Base-by-base conservation (phyloP, 2,329 filamentous ascomycete genomes). In the Penicillium sp. region DNA sequence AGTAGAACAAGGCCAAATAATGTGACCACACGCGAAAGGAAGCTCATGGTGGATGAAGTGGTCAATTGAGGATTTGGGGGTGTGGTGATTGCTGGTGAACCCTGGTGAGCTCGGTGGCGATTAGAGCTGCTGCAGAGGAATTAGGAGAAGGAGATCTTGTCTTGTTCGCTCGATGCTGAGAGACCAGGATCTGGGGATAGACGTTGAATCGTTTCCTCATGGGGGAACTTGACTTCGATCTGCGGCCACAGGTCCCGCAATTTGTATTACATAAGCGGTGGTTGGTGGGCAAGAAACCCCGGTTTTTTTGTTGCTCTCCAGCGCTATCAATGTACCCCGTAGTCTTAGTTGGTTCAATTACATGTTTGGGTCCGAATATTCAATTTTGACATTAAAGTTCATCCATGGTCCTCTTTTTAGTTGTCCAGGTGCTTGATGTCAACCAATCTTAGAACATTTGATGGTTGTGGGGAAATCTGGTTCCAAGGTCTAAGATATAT, bases 1-100 rank as follows among this genome's bases (percentile, higher is more conserved):
- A 97, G 83, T 63, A 97, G 83, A 54, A 96, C 66, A 13, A 93
- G 81, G 62, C 93, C 93, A 58, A 93, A 77, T 57, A 86, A 75
- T 58, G 91, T 93, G 59, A 92, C 81, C 3, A 86, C 75, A 61
- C 85, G 87, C 22, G 90, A 89, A 62, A 90, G 74, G 80, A 89
- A 85, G 55, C 87, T 84, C 90, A 95, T 93, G 49, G 22, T 58
- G 42, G 49, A 22, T 54, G 55, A 21, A 24, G 37, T 59, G 57
- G 46, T 45, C 52, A 42, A 47, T 55, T 31, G 47, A 48, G 27
- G 16, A 10, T 13, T 14, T 9, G 21, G 24, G 14, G 13, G n/a
- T 1, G 27, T 13, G 27, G 26, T 14, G 37, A 13, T 4, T 45
- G 8, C 3, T 11, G 3, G n/a, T 49, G 7, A n/a, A 10, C 11